Conservation (phyloP, 2,329 filamentous ascomycete species). For the Ophiosphaerella narmari region DNA sequence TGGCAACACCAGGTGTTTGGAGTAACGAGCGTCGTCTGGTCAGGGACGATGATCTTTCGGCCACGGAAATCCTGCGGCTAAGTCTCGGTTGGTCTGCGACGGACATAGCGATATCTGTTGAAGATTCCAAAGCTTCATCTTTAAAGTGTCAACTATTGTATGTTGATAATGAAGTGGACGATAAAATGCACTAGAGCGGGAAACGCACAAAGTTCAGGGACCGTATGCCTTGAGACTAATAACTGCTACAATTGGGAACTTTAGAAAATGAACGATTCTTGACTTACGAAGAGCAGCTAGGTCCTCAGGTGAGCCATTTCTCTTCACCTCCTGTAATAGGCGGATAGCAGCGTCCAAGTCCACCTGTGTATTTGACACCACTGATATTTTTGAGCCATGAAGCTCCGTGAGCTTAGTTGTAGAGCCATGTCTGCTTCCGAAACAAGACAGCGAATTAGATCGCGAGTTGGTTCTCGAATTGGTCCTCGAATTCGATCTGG, state of each 20-base stretch:
- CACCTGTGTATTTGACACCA: constrained; percentile 39
- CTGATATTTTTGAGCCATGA: constrained; percentile 35
- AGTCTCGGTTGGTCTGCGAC: constrained; percentile 18
- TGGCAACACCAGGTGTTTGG: constrained; percentile 48
- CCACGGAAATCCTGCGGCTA: constrained; percentile 24
- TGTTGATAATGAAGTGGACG: background rate
- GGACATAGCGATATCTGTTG: constrained; percentile 12
- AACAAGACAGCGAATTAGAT: constrained; percentile 26
- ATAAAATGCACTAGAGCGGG: background rate
- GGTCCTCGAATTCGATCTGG: constrained; percentile 32
- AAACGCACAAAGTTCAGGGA: background rate
- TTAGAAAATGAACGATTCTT: background rate
- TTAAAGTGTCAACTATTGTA: constrained; percentile 12
- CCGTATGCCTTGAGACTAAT: background rate
- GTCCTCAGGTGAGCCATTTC: constrained; percentile 54
- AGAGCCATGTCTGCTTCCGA: constrained; percentile 26
- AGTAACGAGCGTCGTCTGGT: constrained; percentile 47
- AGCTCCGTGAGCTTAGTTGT: constrained; percentile 28
- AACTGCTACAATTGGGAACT: too few species aligned
- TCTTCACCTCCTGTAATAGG: constrained; percentile 54
- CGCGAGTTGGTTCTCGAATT: constrained; percentile 27
- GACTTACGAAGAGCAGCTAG: constrained; percentile 50
- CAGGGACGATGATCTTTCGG: constrained; percentile 35
- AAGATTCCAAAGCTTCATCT: constrained; percentile 37
- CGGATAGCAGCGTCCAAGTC: constrained; percentile 53